Percentiles rank a stretch among this genome's conserved stretches.
These are phyloP conservation scores for Candida labiduridarum DNA, from an alignment of 1,139 yeast species.

Conservation along the genomic window DNA sequence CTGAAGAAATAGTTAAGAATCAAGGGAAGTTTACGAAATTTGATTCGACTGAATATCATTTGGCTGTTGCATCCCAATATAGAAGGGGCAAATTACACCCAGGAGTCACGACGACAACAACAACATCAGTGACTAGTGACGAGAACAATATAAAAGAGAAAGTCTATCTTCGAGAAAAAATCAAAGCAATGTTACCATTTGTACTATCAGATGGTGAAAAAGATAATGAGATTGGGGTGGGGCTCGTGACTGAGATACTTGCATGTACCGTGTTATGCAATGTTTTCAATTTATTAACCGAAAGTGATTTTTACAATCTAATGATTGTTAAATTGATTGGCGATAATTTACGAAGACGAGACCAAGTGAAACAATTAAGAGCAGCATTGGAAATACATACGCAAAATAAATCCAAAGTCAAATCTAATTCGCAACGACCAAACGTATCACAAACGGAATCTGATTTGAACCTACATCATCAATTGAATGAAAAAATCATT, in stretches of 20 bases:
- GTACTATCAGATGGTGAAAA: slow-evolving; percentile 55
- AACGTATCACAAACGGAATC: not conserved
- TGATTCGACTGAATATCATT: slow-evolving; percentile 51
- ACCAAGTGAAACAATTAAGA: slow-evolving; percentile 73
- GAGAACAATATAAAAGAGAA: slow-evolving; percentile 49
- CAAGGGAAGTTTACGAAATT: slow-evolving; percentile 18
- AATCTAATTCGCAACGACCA: not conserved
- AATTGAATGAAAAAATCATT: slow-evolving; percentile 13
- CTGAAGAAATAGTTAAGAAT: slow-evolving; percentile 47
- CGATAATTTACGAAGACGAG: slow-evolving; percentile 68
- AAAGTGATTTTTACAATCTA: slow-evolving; percentile 79
- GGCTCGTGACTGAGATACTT: slow-evolving; percentile 65
- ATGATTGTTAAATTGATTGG: slow-evolving; percentile 63
- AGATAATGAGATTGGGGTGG: slow-evolving; percentile 48
- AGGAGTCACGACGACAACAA: slow-evolving; percentile 48
- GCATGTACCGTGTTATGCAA: slow-evolving; percentile 52
- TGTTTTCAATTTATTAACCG: slow-evolving; percentile 58
- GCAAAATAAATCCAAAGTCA: slow-evolving; percentile 11
- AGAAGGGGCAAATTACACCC: slow-evolving; percentile 62
- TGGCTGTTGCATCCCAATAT: slow-evolving; percentile 62
- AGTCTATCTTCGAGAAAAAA: slow-evolving; percentile 48
- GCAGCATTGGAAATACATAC: slow-evolving; percentile 72
- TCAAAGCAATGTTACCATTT: slow-evolving; percentile 50
- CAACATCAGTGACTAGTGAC: slow-evolving; percentile 18
- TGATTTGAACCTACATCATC: slow-evolving; percentile 7